A percentile compares a stretch with the other conserved stretches of the same genome.
phyloP scores from a whole-genome alignment of 495 filamentous ascomycete genomes.

The Rostrohypoxylon terebratum region DNA sequence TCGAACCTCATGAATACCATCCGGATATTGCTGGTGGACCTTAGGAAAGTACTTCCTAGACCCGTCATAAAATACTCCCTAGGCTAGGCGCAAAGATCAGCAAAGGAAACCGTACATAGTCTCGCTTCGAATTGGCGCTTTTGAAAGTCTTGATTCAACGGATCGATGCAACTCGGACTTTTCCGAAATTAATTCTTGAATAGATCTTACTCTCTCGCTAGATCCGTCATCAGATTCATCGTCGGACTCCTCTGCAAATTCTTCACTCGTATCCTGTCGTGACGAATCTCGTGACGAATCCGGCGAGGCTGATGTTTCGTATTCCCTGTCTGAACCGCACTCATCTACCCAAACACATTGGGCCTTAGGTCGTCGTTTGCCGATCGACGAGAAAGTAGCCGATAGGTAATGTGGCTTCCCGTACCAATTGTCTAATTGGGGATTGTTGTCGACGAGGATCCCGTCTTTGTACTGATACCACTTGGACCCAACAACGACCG shows the following conservation, averaged over 20 bases:
- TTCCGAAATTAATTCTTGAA: not conserved
- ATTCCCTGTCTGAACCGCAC: not conserved
- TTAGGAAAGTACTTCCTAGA: not conserved
- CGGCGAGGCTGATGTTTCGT: not conserved
- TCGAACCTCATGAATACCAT: conserved; percentile 5
- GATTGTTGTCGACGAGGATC: not conserved
- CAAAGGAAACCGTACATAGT: not conserved
- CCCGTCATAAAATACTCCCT: conserved; percentile 10
- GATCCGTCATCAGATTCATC: not conserved
- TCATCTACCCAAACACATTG: not conserved
- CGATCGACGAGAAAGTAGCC: not conserved
- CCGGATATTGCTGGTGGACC: too few relatives aligned
- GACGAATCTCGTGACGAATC: not conserved
- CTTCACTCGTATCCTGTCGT: not conserved
- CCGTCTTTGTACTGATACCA: not conserved
- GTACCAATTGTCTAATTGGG: not conserved
- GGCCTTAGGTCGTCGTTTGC: not conserved
- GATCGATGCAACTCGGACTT: not conserved
- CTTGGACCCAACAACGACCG: not conserved
- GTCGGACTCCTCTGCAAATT: not conserved
- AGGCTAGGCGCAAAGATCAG: not conserved
- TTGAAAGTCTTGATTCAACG: not conserved
- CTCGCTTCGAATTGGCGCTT: conserved; percentile 4
- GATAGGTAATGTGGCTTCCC: not conserved
- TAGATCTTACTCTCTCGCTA: not conserved